Percentiles rank a stretch among this genome's conserved stretches.
Conservation (phyloP, 129 eudicot genomes). For the carrot (Daucus carota) region DH1_v3.0 NC_030385.2:44614001-44614500, state of each 20-base stretch:
- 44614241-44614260: not conserved
- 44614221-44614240: not conserved
- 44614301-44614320: not conserved
- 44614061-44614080: constrained; percentile 81
- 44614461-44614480: not conserved
- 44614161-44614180: not conserved
- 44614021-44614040: constrained; percentile 9
- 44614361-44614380: too few species aligned
- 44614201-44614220: not conserved
- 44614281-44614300: not conserved
- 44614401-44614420: not conserved
- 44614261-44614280: not conserved
- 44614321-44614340: not conserved
- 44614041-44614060: constrained; percentile 62
- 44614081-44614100: constrained; percentile 51
- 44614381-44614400: too few species aligned
- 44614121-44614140: constrained; percentile 33
- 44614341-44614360: not conserved
- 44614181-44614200: not conserved
- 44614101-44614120: constrained; percentile 53
- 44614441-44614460: not conserved
- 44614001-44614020: not conserved
- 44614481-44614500: not conserved
- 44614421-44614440: not conserved
- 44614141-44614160: not conserved